A percentile compares a stretch with the other conserved stretches of the same genome.
Evolutionary conservation across 208 protist genomes (phyloP).

Genomic region (Leishmania major): DNA sequence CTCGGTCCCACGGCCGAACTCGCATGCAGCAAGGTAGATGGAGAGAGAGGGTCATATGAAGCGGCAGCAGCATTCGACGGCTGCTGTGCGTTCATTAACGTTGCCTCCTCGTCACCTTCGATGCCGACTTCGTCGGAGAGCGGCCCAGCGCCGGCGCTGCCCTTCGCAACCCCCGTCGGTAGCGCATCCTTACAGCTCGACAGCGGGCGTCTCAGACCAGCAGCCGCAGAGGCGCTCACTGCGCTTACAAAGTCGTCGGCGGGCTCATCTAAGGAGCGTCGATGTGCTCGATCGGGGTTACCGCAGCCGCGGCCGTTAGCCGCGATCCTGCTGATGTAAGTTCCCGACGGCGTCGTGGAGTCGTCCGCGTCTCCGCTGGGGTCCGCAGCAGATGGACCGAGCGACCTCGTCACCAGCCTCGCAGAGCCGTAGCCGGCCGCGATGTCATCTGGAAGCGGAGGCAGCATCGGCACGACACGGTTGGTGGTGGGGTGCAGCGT

Average conservation of each 20-base stretch:
- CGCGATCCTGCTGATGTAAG: not conserved
- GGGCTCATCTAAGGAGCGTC: not conserved
- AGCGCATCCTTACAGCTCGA: not conserved
- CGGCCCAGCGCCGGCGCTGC: not conserved
- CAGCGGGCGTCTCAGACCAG: not conserved
- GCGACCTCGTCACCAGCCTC: conserved; percentile 9
- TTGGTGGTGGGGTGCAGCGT: conserved; percentile 15
- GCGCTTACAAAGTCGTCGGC: not conserved
- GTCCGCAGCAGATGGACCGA: not conserved
- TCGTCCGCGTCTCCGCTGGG: not conserved
- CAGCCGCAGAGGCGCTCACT: not conserved
- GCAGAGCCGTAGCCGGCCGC: conserved; percentile 15
- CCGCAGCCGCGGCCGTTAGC: not conserved
- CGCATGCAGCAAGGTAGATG: not conserved
- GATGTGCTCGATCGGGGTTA: not conserved
- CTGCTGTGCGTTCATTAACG: not conserved
- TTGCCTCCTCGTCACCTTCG: not conserved
- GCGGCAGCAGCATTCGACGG: not conserved
- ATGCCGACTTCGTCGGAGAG: not conserved
- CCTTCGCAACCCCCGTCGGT: not conserved
- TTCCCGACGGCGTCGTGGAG: not conserved
- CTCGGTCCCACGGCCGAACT: not conserved
- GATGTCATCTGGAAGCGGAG: conserved; percentile 14
- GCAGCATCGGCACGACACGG: conserved; percentile 13
- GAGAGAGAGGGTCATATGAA: not conserved